A percentile compares a stretch with the other conserved stretches of the same genome.
Evolutionary conservation across 805 yeast genomes (phyloP).

Genomic region (Metschnikowia picachoensis): DNA sequence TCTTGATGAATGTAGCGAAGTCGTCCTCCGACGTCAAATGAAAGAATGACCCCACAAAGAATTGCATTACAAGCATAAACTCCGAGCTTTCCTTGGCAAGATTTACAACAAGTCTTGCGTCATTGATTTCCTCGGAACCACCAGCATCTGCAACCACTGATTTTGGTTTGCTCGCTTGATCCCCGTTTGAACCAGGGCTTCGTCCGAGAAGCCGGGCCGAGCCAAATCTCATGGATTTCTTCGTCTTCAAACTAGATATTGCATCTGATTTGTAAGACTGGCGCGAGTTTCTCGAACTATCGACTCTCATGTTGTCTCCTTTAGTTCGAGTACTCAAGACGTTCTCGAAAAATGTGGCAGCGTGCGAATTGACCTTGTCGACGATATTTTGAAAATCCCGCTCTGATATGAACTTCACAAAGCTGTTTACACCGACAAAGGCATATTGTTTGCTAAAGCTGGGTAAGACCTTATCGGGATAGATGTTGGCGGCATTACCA

Average conservation of each 20-base stretch:
- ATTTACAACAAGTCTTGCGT: constrained; percentile 31
- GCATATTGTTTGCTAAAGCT: constrained; percentile 28
- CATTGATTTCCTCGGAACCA: constrained; percentile 25
- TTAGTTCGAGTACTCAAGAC: constrained; percentile 23
- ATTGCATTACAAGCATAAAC: constrained; percentile 35
- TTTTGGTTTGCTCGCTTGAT: constrained; percentile 8
- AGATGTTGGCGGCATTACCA: constrained; percentile 24
- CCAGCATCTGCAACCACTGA: constrained; percentile 1
- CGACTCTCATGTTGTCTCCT: neutral
- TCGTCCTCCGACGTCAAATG: constrained; percentile 33
- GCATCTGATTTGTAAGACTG: constrained; percentile 9
- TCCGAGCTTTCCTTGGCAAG: constrained; percentile 34
- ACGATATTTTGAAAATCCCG: constrained; percentile 45
- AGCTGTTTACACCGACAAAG: constrained; percentile 33
- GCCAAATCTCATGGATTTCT: constrained; percentile 16
- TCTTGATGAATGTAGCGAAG: constrained; percentile 27
- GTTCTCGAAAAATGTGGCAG: constrained; percentile 28
- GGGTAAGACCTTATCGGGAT: constrained; percentile 20
- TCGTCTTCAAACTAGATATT: constrained; percentile 10
- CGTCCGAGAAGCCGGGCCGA: constrained; percentile 17
- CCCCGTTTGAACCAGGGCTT: constrained; percentile 7
- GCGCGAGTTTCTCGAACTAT: constrained; percentile 9
- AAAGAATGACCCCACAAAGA: constrained; percentile 38
- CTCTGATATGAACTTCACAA: constrained; percentile 55
- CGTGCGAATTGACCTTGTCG: constrained; percentile 34